phyloP scores from a whole-genome alignment of 116 monocot genomes.

The Phalaenopsis hybrid region DNA sequence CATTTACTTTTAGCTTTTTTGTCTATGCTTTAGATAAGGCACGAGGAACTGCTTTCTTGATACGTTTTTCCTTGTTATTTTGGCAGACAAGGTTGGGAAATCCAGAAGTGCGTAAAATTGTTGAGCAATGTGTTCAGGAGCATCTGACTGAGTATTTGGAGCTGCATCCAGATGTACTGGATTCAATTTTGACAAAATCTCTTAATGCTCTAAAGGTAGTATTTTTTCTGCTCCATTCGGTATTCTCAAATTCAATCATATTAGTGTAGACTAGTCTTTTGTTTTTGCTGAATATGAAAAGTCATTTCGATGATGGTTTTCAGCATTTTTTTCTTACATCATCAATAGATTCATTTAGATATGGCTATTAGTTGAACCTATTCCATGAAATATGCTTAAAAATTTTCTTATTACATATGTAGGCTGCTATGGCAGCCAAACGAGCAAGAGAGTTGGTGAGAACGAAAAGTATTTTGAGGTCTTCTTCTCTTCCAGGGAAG shows the following conservation, averaged over 20 bases:
- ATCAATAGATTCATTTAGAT: not conserved
- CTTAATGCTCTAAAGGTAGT: conserved; percentile 89
- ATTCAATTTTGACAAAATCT: conserved; percentile 82
- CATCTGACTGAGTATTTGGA: conserved; percentile 84
- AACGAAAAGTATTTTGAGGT: conserved; percentile 90
- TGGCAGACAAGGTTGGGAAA: conserved; percentile 90
- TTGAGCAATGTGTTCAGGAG: conserved; percentile 92
- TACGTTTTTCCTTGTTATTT: conserved; percentile 5
- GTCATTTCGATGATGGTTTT: not conserved
- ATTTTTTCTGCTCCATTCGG: not conserved
- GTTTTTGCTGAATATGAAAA: not conserved
- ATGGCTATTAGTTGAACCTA: not conserved
- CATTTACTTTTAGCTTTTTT: not conserved
- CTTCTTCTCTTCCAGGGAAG: conserved; percentile 97
- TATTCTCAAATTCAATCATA: not conserved
- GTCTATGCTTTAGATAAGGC: too few relatives aligned
- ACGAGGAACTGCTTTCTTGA: not conserved
- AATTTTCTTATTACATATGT: conserved; percentile 5
- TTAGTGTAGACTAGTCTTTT: not conserved
- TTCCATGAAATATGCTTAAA: not conserved
- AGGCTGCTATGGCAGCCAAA: conserved; percentile 98
- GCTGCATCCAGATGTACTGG: conserved; percentile 76
- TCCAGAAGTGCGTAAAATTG: conserved; percentile 87
- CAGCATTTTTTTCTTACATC: not conserved
- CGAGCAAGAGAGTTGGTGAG: conserved; percentile 91